Evolutionary conservation across 1,284 basidiomycete species (phyloP).

Genomic region (Heterobasidion parviporum): DNA sequence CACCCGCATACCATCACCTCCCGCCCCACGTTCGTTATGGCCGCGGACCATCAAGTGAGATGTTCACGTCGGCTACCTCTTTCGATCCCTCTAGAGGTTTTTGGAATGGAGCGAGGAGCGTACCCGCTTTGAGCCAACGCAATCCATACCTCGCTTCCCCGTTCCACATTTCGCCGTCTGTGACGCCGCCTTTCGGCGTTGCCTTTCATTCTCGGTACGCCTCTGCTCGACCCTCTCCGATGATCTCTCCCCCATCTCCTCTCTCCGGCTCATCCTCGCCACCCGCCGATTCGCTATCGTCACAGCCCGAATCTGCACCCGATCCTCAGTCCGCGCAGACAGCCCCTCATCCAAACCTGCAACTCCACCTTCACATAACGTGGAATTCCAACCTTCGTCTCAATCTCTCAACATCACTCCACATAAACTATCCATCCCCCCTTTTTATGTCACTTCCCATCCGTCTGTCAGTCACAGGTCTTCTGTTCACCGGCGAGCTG

Average conservation of each 20-base stretch:
- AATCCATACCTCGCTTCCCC: conserved; percentile 21
- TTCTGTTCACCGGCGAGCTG: conserved; percentile 82
- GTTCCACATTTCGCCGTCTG: conserved; percentile 8
- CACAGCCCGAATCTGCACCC: conserved; percentile 7
- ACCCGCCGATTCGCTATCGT: conserved; percentile 1
- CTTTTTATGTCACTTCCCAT: conserved; percentile 96
- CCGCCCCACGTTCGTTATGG: conserved; percentile 68
- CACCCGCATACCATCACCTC: conserved; percentile 55
- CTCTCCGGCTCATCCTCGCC: neutral
- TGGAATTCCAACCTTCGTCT: conserved; percentile 76
- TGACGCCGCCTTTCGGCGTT: neutral
- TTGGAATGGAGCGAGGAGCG: conserved; percentile 36
- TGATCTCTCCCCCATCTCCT: neutral
- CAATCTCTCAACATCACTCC: conserved; percentile 84
- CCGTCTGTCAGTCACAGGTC: conserved; percentile 81
- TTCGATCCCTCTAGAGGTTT: conserved; percentile 37
- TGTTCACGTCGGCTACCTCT: conserved; percentile 45
- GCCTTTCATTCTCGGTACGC: neutral
- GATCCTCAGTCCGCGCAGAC: conserved; percentile 14
- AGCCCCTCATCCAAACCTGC: conserved; percentile 52
- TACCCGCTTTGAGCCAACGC: conserved; percentile 2
- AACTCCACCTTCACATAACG: conserved; percentile 65
- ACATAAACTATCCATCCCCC: conserved; percentile 93
- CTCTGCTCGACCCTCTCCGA: conserved; percentile 20
- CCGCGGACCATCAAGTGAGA: conserved; percentile 32